Evolutionary conservation across 75 land plant species (phyloP).

Genomic region (Azolla pinnata): DNA sequence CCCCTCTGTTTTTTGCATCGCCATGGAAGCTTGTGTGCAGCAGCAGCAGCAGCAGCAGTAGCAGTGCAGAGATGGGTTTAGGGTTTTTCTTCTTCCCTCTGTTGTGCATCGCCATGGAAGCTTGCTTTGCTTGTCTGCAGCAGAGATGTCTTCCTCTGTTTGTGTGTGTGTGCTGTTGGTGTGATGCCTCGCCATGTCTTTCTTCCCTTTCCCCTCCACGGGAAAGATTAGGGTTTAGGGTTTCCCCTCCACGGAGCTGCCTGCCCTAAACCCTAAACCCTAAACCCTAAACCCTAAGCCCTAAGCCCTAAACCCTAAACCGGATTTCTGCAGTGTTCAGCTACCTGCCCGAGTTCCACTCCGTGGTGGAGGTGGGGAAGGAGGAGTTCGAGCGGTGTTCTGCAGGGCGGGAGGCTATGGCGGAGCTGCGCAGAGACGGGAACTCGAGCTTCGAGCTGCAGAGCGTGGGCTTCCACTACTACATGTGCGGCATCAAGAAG

Average conservation of each 20-base stretch:
- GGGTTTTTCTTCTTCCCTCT: too few species aligned
- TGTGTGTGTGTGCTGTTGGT: background rate
- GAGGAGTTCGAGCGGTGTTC: background rate
- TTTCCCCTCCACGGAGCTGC: too few species aligned
- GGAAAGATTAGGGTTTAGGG: background rate
- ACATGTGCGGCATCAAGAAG: background rate
- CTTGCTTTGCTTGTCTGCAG: too few species aligned
- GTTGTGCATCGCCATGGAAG: too few species aligned
- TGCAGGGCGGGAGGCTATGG: background rate
- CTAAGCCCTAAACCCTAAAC: background rate
- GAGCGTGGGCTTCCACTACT: background rate
- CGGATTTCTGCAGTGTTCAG: background rate
- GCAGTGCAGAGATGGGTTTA: too few species aligned
- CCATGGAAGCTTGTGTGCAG: too few species aligned
- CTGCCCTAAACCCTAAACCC: background rate
- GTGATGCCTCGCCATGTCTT: background rate
- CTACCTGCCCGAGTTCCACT: background rate
- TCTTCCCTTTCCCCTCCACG: background rate
- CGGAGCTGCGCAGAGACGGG: background rate
- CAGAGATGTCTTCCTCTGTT: background rate
- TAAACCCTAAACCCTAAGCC: background rate
- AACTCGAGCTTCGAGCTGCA: background rate
- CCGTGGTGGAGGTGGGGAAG: constrained; percentile 1
- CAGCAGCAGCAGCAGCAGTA: too few species aligned
- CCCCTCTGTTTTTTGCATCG: too few species aligned